Conservation (phyloP, 345 rosid species). For the Turnera subulata region DNA sequence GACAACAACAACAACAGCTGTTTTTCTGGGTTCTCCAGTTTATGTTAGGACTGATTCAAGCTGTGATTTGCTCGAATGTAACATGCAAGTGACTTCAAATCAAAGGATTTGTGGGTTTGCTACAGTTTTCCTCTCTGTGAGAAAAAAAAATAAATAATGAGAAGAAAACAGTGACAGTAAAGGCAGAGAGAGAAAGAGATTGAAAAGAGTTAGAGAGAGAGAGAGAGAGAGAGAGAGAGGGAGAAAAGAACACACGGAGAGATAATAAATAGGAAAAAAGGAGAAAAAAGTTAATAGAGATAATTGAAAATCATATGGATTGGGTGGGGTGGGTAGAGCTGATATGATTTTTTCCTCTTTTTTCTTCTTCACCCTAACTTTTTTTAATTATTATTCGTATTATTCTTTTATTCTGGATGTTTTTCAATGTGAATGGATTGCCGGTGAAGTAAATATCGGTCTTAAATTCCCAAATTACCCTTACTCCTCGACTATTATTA, state of each 20-base stretch:
- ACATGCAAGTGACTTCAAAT: conserved; percentile 2
- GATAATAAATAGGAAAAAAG: background rate
- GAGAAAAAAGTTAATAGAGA: background rate
- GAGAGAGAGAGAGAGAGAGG: background rate
- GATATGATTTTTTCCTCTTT: background rate
- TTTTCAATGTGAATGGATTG: no score
- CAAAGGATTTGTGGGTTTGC: background rate
- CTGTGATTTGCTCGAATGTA: background rate
- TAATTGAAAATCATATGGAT: conserved; percentile 15
- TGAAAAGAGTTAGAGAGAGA: background rate
- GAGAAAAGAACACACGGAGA: background rate
- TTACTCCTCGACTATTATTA: no score
- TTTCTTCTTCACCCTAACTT: background rate
- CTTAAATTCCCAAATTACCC: no score
- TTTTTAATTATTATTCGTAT: no score
- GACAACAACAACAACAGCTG: no score
- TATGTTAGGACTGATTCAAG: background rate
- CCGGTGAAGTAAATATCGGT: no score
- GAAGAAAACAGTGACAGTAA: background rate
- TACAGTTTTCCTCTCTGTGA: no score
- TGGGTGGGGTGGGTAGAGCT: conserved; percentile 12
- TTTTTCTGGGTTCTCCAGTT: background rate
- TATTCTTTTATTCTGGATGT: no score
- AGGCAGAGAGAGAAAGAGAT: background rate
- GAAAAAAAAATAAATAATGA: background rate